Conservation (phyloP, 306 rosid genomes). For the Potentilla sterilis region DNA sequence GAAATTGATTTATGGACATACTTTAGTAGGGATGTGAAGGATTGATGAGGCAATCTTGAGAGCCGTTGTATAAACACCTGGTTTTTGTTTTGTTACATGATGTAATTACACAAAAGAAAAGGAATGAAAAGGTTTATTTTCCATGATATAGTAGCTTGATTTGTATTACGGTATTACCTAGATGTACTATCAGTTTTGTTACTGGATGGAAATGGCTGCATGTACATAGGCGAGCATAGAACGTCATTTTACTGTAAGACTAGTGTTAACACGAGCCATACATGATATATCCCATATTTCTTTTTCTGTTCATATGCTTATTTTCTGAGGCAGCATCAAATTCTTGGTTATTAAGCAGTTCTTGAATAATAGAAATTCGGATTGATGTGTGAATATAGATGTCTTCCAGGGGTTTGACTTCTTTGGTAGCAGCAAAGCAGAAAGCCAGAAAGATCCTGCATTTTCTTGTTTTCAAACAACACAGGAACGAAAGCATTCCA, state of each 20-base stretch:
- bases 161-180: background rate
- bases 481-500: background rate
- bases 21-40: background rate
- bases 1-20: background rate
- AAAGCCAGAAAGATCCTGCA: background rate
- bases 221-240: background rate
- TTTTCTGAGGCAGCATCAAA: background rate
- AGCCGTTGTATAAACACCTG: background rate
- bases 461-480: conserved; percentile 1
- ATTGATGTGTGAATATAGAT: background rate
- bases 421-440: background rate
- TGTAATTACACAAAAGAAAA: conserved; percentile 5
- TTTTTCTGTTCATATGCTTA: background rate
- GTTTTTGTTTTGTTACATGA: conserved; percentile 5
- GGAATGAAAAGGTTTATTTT: background rate
- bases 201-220: background rate
- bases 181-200: background rate
- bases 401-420: background rate
- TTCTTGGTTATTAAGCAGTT: background rate
- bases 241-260: background rate
- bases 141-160: background rate
- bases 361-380: background rate
- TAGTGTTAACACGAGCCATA: background rate
- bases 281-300: background rate
- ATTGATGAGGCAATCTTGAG: background rate